Base-by-base conservation (phyloP, 2,329 filamentous ascomycete species). In the Sodiomyces alkalinus region DNA sequence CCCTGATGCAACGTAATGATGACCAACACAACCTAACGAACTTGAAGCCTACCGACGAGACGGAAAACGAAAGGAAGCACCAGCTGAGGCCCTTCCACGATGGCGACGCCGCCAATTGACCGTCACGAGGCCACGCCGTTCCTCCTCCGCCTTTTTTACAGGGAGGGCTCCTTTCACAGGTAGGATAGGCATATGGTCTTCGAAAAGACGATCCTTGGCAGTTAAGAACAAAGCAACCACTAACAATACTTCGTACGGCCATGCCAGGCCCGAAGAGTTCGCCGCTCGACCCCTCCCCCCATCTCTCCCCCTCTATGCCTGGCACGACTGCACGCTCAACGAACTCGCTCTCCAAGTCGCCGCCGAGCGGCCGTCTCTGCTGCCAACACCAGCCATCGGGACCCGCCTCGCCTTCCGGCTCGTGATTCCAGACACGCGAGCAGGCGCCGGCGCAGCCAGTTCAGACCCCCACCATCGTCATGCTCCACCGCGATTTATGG, bases 391-490 rank as follows among this genome's bases (percentile, higher is more conserved):
- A 1, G 69, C 76, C 6, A 66, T 85, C 22, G 86, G 87, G 35
- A 87, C 85, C 7, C 74, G 87, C 30, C 64, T 94, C n/a, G 74
- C 73, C 35, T 96, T 90, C 55, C 78, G 86, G 26, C 68, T 93
- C 12, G 72, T 94, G 30, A 93, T 80, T 48, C 79, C 80, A 2
- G 83, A 93, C 51, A 70, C 79, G 15, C 55, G 52, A 30, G 30
- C 16, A 47, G 14, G 42, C 39, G 12, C 12, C 28, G 29, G 13
- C 26, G 26, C 18, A 38, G 30, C 19, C 27, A 29, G 7, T 9
- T n/a, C n/a, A n/a, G 45, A 41, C 31, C 37, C 39, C 6, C 39
- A 35, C 44, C 56, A 28, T 55, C 51, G n/a, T n/a, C n/a, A n/a
- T n/a, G n/a, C 16, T 52, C 62, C 28, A 64, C 69, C 36, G 7